Conservation (phyloP, 306 rosid species). For the Medicago ruthenica region DNA sequence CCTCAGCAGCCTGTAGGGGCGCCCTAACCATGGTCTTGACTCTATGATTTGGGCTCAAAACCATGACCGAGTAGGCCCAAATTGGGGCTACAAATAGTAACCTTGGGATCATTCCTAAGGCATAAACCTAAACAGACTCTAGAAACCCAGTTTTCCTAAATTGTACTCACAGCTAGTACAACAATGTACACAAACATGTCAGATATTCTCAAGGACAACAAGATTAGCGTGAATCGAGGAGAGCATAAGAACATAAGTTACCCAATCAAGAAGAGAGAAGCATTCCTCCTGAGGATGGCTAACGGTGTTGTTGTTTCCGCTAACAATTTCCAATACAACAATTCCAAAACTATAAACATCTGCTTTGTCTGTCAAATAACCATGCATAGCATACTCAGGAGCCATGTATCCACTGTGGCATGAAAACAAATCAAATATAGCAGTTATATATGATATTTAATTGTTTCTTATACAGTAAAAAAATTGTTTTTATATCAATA, state of each 20-base stretch:
- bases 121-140: too few species aligned
- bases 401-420: conserved; percentile 60
- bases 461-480: too few species aligned
- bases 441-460: not conserved
- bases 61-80: too few species aligned
- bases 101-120: too few species aligned
- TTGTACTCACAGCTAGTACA: too few species aligned
- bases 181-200: not conserved
- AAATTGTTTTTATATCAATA: not conserved
- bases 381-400: conserved; percentile 69
- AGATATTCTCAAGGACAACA: conserved; percentile 7
- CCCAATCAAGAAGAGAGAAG: conserved; percentile 62
- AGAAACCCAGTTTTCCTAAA: too few species aligned
- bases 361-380: conserved; percentile 72
- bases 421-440: conserved; percentile 17
- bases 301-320: conserved; percentile 42
- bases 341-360: conserved; percentile 76
- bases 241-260: conserved; percentile 24
- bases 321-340: conserved; percentile 46
- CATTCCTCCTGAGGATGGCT: conserved; percentile 43
- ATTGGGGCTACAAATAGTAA: too few species aligned
- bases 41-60: too few species aligned
- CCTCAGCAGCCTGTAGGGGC: too few species aligned
- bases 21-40: too few species aligned
- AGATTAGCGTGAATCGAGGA: not conserved